Evolutionary conservation across 306 rosid genomes (phyloP).

Genomic region (Citrullus colocynthis): DNA sequence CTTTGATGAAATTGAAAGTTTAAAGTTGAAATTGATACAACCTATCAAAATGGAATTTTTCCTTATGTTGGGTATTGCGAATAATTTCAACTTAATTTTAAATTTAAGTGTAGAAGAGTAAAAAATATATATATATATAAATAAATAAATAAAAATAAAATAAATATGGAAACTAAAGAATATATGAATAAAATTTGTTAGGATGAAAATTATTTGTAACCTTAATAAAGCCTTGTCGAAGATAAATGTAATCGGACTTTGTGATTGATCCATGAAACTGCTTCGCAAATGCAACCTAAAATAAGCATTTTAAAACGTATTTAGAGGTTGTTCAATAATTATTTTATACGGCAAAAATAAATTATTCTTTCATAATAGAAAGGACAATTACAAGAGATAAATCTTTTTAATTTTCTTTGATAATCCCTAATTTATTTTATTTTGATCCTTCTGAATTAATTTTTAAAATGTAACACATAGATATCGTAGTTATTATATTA

Average conservation of each 20-base stretch:
- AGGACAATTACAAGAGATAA: too few species aligned
- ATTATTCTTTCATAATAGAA: neutral
- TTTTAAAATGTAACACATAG: neutral
- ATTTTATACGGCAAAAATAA: neutral
- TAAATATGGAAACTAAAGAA: neutral
- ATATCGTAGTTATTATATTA: too few species aligned
- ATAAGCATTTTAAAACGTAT: neutral
- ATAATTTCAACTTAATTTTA: too few species aligned
- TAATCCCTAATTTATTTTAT: neutral
- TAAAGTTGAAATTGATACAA: too few species aligned
- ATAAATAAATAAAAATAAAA: neutral
- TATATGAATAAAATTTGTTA: neutral
- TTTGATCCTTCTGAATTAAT: neutral
- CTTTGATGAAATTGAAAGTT: too few species aligned
- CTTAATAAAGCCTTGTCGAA: constrained; percentile 76
- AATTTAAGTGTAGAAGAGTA: too few species aligned
- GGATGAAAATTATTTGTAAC: constrained; percentile 11
- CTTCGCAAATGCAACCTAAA: constrained; percentile 64
- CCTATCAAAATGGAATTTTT: too few species aligned
- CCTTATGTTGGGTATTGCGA: too few species aligned
- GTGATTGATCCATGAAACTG: constrained; percentile 71
- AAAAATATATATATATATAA: too few species aligned
- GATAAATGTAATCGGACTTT: constrained; percentile 52
- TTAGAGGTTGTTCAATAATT: neutral
- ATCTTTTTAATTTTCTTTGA: too few species aligned